Percentiles rank a stretch among this genome's conserved stretches.
Conservation (phyloP, 441 rosid genomes). For the Populus tomentosa region DNA sequence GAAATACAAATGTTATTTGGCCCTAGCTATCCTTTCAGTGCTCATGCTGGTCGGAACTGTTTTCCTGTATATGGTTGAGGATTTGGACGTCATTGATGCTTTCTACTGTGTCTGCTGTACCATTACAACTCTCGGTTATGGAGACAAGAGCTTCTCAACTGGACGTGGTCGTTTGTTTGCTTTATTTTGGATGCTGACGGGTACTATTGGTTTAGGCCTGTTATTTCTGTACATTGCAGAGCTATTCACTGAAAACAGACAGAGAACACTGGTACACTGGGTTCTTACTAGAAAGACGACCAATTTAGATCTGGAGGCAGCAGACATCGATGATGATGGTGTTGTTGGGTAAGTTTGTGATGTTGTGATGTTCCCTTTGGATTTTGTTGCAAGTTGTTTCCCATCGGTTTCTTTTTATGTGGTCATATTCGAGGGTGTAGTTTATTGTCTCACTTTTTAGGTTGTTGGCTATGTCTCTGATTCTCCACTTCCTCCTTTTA, state of each 20-base stretch:
- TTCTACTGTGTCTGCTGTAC: conserved; percentile 74
- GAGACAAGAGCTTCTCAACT: conserved; percentile 63
- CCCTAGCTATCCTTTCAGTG: conserved; percentile 30
- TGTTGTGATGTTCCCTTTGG: conserved; percentile 2
- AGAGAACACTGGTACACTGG: conserved; percentile 52
- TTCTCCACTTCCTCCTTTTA: not conserved
- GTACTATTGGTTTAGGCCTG: conserved; percentile 57
- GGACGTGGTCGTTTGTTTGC: conserved; percentile 53
- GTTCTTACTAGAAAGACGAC: conserved; percentile 58
- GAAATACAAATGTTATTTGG: conserved; percentile 47
- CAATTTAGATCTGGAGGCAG: conserved; percentile 60
- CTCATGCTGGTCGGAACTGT: conserved; percentile 42
- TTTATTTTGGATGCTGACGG: conserved; percentile 54
- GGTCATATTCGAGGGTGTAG: not conserved
- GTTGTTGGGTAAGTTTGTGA: conserved; percentile 48
- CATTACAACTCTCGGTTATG: conserved; percentile 73
- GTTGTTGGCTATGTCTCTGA: not conserved
- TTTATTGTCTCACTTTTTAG: not conserved
- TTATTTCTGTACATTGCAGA: conserved; percentile 57
- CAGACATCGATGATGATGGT: conserved; percentile 64
- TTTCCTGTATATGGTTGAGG: conserved; percentile 40
- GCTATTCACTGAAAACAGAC: conserved; percentile 51
- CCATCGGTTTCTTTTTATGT: not conserved
- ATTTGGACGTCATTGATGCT: conserved; percentile 38
- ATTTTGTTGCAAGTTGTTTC: not conserved